Percentiles rank a stretch among this genome's conserved stretches.
phyloP scores from a whole-genome alignment of 2,329 filamentous ascomycete genomes.

The Cladosporium sp. region DNA sequence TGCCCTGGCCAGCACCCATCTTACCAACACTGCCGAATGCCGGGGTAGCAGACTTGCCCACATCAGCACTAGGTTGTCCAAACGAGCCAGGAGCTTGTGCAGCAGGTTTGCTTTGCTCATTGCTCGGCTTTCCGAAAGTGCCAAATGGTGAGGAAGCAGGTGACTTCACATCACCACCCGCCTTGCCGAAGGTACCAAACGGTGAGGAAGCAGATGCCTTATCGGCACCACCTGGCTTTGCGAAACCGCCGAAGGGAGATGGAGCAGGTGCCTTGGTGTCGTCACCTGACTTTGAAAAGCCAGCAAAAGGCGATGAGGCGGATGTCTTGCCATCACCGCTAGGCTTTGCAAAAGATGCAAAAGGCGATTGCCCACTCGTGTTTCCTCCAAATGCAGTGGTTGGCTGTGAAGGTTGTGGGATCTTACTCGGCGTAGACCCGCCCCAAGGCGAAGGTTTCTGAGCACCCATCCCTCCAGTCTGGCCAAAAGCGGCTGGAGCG shows the following conservation, averaged over 20 bases:
- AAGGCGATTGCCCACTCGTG: conserved; percentile 23
- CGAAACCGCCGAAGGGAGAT: conserved; percentile 21
- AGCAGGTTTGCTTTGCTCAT: conserved; percentile 14
- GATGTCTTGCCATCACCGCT: conserved; percentile 9
- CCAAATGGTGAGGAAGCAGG: conserved; percentile 35
- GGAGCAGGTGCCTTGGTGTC: conserved; percentile 22
- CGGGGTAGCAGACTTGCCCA: conserved; percentile 21
- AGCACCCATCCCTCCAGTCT: conserved; percentile 29
- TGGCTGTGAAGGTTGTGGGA: not conserved
- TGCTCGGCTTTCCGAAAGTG: conserved; percentile 30
- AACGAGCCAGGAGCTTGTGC: conserved; percentile 39
- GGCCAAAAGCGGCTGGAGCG: conserved; percentile 27
- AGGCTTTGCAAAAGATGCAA: conserved; percentile 11
- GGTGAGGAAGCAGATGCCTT: conserved; percentile 21
- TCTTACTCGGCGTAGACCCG: conserved; percentile 15
- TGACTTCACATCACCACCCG: not conserved
- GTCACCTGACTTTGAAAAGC: conserved; percentile 29
- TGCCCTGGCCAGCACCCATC: not conserved
- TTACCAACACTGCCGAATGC: conserved; percentile 12
- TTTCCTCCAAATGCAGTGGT: conserved; percentile 25
- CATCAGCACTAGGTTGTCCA: conserved; percentile 18
- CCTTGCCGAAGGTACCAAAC: conserved; percentile 10
- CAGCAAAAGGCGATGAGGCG: conserved; percentile 36
- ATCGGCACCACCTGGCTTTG: not conserved
- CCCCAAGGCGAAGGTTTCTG: conserved; percentile 33